Evolutionary conservation across 129 eudicot genomes (phyloP), one percentile per base, ranked within the genome.

Genomic region (Deinandra increscens): DNA sequence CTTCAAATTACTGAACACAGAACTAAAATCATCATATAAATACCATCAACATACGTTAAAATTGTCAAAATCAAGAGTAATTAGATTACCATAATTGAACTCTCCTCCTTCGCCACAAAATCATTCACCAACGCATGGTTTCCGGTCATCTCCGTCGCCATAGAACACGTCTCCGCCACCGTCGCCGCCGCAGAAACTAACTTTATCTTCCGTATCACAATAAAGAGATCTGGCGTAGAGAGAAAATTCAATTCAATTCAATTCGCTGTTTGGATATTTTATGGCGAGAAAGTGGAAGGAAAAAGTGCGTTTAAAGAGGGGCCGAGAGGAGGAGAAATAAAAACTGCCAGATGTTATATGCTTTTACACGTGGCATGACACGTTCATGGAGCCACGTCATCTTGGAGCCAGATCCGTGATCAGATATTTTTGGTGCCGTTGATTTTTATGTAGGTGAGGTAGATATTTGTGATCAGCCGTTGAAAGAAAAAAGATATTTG

Each of bases 281-380:
- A 22, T 53, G 46, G 29, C 62, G 70, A 49, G 17, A 73, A 62
- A 38, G 68, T 59, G 46, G 56, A 38, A 36, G 18, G 72, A 67
- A 20, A 75, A 66, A 66, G 68, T 55, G 73, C 68, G 79, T 67
- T 31, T 45, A 39, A 39, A 33, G 36, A 50, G 59, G 70, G 9
- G 8, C 53, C 20, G 0, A 6, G 12, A 22, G 18, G 36, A 8
- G 51, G 50, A 51, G 62, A 68, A 42, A 44, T 49, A 53, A 41
- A 55, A 54, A 39, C 12, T 33, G 50, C 81, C 72, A 77, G 81
- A 41, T 77, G 81, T 53, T 71, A 43, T 42, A 61, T 45, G 20
- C 81, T 77, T 77, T 77, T 77, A 77, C 77, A 63, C 72, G 81
- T 77, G 77, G 33, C 50, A 63, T 63, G 64, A 56, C 18, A 31